Base-by-base conservation (phyloP, 73 alveolate genomes). In the Tetrahymena elliotti region DNA sequence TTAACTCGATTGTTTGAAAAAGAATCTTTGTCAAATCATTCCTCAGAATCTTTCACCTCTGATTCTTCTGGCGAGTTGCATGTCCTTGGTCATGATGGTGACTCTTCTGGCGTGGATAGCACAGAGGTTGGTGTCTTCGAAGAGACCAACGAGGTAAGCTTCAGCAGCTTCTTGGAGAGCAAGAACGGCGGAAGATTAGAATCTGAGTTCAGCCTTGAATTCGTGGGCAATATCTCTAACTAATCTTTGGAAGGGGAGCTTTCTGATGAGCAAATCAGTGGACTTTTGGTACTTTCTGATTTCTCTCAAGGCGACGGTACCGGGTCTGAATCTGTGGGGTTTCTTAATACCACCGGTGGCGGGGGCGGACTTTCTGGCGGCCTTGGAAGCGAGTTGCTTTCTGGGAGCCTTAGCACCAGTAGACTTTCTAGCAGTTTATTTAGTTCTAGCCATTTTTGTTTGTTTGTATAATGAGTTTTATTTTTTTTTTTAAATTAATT, bases 101-200 rank as follows among this genome's bases (percentile, higher is more conserved):
- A 98, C 99, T 97, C 99, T 97, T 96, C 98, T 98, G 88, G 99
- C 99, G 93, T 98, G 99, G 96, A 98, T 97, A 52, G 99, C 99
- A 93, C 99, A 98, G 38, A 98, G 96, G 96, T 98, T 98, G 94
- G 99, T 98, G 95, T 98, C 99, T 96, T 98, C 99, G 94, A 98
- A 98, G 83, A 98, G 95, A 83, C 99, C 98, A 93, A 98, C 99
- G 93, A 98, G 96, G 95, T 97, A 98, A 31, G 99, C 98, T 96
- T 98, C 99, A 83, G 99, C 97, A 37, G 99, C 99, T 96, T 98
- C 99, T 94, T 98, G 98, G 93, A 98, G 98, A 39, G 99, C 99
- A 83, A 98, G 95, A 83, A 98, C 99, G 93, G 99, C 99, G 47
- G 95, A 84, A 40, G 97, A 84, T 95, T 98, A 98, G 98, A 98